A percentile compares a stretch with the other conserved stretches of the same genome.
These are phyloP conservation scores for Ophiocordyceps australis DNA, from an alignment of 2,329 filamentous ascomycete genomes.

Conservation along the genomic window DNA sequence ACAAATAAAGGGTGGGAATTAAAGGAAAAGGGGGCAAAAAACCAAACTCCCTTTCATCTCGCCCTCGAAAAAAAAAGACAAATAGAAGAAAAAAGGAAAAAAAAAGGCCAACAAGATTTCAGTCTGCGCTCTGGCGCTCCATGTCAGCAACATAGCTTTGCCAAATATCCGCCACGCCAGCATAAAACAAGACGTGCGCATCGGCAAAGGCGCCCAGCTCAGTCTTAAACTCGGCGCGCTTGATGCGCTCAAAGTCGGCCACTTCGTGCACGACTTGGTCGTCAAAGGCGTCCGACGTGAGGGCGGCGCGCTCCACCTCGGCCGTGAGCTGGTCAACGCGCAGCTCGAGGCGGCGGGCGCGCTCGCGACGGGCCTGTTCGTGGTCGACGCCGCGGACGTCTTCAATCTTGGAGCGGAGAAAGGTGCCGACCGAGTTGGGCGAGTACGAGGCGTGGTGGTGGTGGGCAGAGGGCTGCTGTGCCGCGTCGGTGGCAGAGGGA, in stretches of 20 bases:
- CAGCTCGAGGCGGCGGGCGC: conserved; percentile 76
- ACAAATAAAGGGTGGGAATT: no score
- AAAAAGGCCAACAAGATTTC: no score
- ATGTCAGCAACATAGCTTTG: conserved; percentile 79
- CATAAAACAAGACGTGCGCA: conserved; percentile 76
- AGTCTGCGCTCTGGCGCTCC: no score
- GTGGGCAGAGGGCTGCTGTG: no score
- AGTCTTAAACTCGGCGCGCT: conserved; percentile 77
- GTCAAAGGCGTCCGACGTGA: conserved; percentile 81
- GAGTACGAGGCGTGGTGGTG: conserved; percentile 31
- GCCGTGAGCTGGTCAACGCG: conserved; percentile 81
- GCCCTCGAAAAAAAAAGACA: no score
- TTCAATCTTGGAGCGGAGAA: conserved; percentile 86
- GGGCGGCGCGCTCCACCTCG: conserved; percentile 77
- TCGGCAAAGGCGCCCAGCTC: conserved; percentile 72
- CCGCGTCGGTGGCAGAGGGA: no score
- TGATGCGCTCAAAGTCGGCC: conserved; percentile 89
- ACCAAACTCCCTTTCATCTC: no score
- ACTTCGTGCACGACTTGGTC: conserved; percentile 92
- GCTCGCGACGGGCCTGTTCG: conserved; percentile 74
- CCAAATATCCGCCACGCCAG: conserved; percentile 65
- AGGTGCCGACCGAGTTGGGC: conserved; percentile 54
- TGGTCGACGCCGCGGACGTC: conserved; percentile 95
- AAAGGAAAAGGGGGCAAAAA: no score
- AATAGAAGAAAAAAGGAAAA: no score